Conservation (phyloP, 768 basidiomycete species). For the Mycena floridula region DNA sequence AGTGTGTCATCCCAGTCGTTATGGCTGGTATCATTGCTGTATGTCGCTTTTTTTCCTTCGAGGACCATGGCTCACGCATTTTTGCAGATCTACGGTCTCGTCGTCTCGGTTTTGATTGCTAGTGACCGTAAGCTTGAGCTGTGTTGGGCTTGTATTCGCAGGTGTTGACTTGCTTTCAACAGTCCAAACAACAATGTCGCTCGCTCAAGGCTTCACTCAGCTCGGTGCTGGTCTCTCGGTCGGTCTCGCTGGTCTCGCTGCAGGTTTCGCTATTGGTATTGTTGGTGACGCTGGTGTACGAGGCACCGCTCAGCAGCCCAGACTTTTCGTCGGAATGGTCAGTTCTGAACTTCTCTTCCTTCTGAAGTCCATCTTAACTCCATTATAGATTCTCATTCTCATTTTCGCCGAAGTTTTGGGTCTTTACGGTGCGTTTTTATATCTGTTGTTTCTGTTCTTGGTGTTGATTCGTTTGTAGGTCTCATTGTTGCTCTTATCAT, state of each 20-base stretch:
- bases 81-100: conserved; percentile 87
- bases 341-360: conserved; percentile 14
- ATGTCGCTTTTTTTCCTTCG: conserved; percentile 26
- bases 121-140: conserved; percentile 49
- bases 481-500: conserved; percentile 95
- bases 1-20: conserved; percentile 93
- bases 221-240: conserved; percentile 92
- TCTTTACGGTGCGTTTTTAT: conserved; percentile 60
- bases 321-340: conserved; percentile 92
- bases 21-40: conserved; percentile 99
- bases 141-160: not conserved
- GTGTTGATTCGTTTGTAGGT: conserved; percentile 28
- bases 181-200: conserved; percentile 78
- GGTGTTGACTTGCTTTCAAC: not conserved
- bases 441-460: not conserved
- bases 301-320: conserved; percentile 94
- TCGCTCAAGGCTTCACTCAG: conserved; percentile 91
- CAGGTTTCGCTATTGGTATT: conserved; percentile 97
- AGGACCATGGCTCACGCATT: not conserved
- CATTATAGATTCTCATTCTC: conserved; percentile 82
- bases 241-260: conserved; percentile 91
- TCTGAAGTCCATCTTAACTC: not conserved
- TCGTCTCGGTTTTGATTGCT: conserved; percentile 97
- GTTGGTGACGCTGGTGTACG: conserved; percentile 98
- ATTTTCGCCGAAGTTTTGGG: conserved; percentile 96